These are phyloP conservation scores for Ilex asprella DNA, from an alignment of 257 asterid genomes.

Conservation along the genomic window DNA sequence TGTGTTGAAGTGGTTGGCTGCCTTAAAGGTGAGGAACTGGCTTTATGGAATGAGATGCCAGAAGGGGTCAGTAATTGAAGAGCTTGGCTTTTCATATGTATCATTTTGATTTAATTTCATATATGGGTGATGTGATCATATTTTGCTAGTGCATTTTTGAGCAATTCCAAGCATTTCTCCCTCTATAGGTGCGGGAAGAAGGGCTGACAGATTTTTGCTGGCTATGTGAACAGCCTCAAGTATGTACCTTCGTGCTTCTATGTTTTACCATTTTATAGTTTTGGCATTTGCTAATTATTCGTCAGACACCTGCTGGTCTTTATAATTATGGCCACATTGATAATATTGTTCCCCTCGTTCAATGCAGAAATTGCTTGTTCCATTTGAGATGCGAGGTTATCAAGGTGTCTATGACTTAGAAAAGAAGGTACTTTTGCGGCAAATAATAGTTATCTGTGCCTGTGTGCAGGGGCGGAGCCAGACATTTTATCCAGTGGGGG, in stretches of 20 bases:
- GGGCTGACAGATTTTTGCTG: constrained; percentile 81
- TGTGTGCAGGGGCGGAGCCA: no score
- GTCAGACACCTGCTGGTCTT: no score
- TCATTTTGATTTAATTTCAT: no score
- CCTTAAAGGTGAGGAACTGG: constrained; percentile 67
- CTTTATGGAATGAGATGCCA: constrained; percentile 69
- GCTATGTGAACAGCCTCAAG: constrained; percentile 98
- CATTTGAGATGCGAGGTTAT: constrained; percentile 93
- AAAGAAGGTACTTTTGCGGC: constrained; percentile 84
- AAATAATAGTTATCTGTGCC: no score
- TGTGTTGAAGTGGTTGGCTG: constrained; percentile 91
- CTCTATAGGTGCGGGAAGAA: constrained; percentile 74
- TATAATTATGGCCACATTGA: no score
- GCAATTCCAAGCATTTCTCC: constrained; percentile 12
- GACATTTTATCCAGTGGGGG: no score
- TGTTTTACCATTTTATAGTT: no score
- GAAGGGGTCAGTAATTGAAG: constrained; percentile 46
- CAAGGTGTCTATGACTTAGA: constrained; percentile 93
- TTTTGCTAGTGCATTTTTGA: no score
- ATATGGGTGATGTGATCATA: no score
- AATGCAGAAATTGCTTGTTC: constrained; percentile 71
- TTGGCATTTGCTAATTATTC: no score
- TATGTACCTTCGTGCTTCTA: constrained; percentile 6
- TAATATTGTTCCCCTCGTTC: not conserved
- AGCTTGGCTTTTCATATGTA: no score